Base-by-base conservation (phyloP, 139 green algal genomes). In the Chlamydomonas eustigma region DNA sequence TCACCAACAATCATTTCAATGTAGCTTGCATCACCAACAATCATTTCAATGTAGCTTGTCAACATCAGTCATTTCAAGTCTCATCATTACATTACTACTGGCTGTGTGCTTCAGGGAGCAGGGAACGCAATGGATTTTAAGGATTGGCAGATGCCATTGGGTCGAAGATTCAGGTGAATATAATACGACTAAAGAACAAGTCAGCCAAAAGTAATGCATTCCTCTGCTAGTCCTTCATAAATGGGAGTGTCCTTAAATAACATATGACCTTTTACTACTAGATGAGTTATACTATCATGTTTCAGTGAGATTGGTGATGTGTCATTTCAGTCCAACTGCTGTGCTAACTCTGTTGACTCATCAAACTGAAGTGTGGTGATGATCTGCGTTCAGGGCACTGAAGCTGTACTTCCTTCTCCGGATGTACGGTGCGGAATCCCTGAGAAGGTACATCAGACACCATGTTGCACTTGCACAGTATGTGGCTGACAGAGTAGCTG, bases 341-440 rank as follows among this genome's bases (percentile, higher is more conserved):
- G n/a, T n/a, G n/a, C n/a, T n/a, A 38, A 1, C 70, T 30, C 24
- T 3, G 24, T 4, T 32, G n/a, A 38, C 72, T 51, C n/a, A 50
- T 33, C 50, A 36, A 24, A 18, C 39, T 28, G 22, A 18, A 18
- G 50, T 24, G 22, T 63, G 50, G 22, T 63, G 50, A 3, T 39
- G 50, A 25, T n/a, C 6, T 37, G 72, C 50, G 6, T 81, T 80
- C 88, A 88, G 91, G 67, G 73, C 92, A 0, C 82, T 97, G 32
- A 97, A 97, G 88, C 85, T 97, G 58, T 97, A 89, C 86, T 91
- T 95, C 50, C 86, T 97, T 72, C 73, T 97, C 82, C 90, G 92
- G 44, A 88, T 87, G 82, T 95, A 94, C 65, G 92, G 92, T 4
- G 80, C 80, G 0, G 69, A 84, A 39, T 74, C 73, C 2, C 71